A percentile compares a stretch with the other conserved stretches of the same genome.
These are phyloP conservation scores for Ganoderma boninense DNA, from an alignment of 1,284 basidiomycete species.

Conservation along the genomic window DNA sequence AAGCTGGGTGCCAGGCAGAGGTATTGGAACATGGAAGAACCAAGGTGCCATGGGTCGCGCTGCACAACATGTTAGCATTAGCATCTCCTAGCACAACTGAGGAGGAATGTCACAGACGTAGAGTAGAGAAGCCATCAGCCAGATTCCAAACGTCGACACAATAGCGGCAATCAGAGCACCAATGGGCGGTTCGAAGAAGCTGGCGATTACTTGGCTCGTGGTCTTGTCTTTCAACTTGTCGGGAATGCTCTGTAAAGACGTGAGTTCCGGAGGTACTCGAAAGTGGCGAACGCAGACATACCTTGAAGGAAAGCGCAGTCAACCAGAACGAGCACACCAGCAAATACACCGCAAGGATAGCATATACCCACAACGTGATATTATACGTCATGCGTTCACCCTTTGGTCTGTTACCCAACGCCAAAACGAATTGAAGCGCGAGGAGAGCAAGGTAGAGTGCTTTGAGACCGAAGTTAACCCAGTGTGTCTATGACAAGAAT, in stretches of 20 bases:
- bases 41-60: constrained; percentile 98
- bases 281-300: constrained; percentile 44
- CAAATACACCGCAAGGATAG: constrained; percentile 81
- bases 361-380: constrained; percentile 86
- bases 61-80: constrained; percentile 42
- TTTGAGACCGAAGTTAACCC: constrained; percentile 86
- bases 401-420: constrained; percentile 95
- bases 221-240: constrained; percentile 58
- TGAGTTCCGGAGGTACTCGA: background rate
- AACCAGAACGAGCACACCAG: constrained; percentile 88
- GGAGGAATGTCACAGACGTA: constrained; percentile 67
- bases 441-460: constrained; percentile 92
- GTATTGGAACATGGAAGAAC: constrained; percentile 96
- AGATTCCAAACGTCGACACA: constrained; percentile 88
- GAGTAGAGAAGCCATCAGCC: constrained; percentile 86
- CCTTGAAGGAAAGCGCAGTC: constrained; percentile 80
- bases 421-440: constrained; percentile 91
- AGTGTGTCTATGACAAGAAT: constrained; percentile 73
- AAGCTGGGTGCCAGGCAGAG: constrained; percentile 90
- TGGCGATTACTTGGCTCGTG: constrained; percentile 51
- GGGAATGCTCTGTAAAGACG: constrained; percentile 56
- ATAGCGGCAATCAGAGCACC: constrained; percentile 89
- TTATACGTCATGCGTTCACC: constrained; percentile 89
- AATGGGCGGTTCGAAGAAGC: constrained; percentile 79
- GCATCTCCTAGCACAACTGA: background rate